Evolutionary conservation across 768 basidiomycete species (phyloP).

Genomic region (Leccinum boreale): DNA sequence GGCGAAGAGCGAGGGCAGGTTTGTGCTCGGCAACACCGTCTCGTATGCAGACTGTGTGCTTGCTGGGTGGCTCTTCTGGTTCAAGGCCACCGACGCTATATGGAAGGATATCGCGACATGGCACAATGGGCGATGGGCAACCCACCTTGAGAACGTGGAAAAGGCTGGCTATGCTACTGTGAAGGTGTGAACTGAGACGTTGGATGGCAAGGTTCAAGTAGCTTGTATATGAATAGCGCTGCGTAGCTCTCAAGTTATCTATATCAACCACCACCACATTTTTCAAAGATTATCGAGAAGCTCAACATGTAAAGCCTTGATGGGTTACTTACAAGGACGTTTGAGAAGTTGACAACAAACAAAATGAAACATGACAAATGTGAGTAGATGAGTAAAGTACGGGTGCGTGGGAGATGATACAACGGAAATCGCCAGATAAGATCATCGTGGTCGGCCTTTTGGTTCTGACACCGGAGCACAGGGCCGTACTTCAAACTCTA

Average conservation of each 20-base stretch:
- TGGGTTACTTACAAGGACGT: too few relatives aligned
- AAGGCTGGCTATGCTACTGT: slow-evolving; percentile 26
- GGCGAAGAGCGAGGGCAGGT: slow-evolving; percentile 26
- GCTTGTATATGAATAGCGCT: too few relatives aligned
- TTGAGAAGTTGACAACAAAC: too few relatives aligned
- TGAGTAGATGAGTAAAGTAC: too few relatives aligned
- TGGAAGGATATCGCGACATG: slow-evolving; percentile 36
- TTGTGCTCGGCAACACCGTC: slow-evolving; percentile 34
- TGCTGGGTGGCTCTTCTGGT: slow-evolving; percentile 35
- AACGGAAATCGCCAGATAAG: too few relatives aligned
- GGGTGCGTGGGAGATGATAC: too few relatives aligned
- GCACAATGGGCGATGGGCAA: slow-evolving; percentile 40
- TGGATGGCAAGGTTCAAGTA: not conserved
- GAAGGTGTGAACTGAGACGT: slow-evolving; percentile 2
- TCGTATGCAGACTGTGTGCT: slow-evolving; percentile 36
- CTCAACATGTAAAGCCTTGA: not conserved
- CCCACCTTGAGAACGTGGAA: slow-evolving; percentile 30
- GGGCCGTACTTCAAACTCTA: too few relatives aligned
- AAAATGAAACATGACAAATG: too few relatives aligned
- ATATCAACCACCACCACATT: not conserved
- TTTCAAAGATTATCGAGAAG: too few relatives aligned
- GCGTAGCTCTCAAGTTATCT: too few relatives aligned
- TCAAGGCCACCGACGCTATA: slow-evolving; percentile 25
- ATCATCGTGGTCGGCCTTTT: not conserved
- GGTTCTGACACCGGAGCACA: too few relatives aligned